These are phyloP conservation scores for Castanea sativa DNA, from an alignment of 306 rosid species.

Conservation along the genomic window DNA sequence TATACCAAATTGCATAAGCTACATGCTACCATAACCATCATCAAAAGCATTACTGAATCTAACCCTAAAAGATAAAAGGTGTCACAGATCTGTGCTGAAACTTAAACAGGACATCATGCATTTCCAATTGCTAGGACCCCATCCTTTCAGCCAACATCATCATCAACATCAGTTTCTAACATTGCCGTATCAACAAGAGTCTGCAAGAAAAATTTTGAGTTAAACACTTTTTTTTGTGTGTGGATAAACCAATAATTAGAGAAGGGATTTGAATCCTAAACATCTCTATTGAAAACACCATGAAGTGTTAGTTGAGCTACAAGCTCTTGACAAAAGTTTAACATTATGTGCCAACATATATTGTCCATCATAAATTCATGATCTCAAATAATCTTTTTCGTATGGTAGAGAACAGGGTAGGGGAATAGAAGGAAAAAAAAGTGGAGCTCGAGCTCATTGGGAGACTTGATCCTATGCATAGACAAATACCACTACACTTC, in stretches of 20 bases:
- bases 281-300: too few relatives aligned
- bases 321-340: background rate
- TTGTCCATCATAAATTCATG: background rate
- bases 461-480: background rate
- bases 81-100: background rate
- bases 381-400: background rate
- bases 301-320: too few relatives aligned
- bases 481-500: background rate
- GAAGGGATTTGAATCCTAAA: too few relatives aligned
- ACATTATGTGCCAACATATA: background rate
- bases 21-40: background rate
- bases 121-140: conserved; percentile 31
- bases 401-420: background rate
- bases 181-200: conserved; percentile 50
- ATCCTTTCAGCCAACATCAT: conserved; percentile 18
- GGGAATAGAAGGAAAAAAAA: background rate
- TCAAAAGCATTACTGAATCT: background rate
- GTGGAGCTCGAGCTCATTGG: background rate
- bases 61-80: background rate
- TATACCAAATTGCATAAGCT: background rate
- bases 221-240: background rate
- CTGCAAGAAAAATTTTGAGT: conserved; percentile 44
- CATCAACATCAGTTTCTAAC: conserved; percentile 45
- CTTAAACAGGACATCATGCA: conserved; percentile 7
- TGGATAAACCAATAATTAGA: too few relatives aligned